phyloP scores from a whole-genome alignment of 495 filamentous ascomycete genomes.

The Hypoxylon crocopeplum region DNA sequence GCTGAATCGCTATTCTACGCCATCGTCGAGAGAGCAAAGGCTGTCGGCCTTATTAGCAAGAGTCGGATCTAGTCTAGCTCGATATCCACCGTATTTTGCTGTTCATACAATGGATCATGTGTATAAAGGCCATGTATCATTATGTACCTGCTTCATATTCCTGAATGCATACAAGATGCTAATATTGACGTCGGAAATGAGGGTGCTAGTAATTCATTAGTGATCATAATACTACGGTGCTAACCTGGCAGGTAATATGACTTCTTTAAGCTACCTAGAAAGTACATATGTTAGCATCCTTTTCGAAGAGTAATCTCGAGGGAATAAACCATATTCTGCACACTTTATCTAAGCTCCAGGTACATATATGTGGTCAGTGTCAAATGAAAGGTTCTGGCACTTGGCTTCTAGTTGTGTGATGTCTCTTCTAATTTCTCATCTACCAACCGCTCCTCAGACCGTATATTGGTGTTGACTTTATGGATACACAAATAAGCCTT shows the following conservation, averaged over 20 bases:
- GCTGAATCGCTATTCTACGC: neutral
- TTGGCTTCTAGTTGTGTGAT: too few species aligned
- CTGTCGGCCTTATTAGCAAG: conserved; percentile 5
- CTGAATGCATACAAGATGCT: conserved; percentile 18
- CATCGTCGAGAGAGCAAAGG: conserved; percentile 7
- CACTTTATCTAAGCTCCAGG: neutral
- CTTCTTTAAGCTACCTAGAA: neutral
- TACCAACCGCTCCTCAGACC: neutral
- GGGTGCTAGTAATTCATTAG: neutral
- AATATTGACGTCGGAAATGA: conserved; percentile 1
- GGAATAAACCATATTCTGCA: neutral
- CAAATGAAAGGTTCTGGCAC: too few species aligned
- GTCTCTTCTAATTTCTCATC: too few species aligned
- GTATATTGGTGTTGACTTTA: conserved; percentile 7
- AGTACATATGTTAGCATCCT: neutral
- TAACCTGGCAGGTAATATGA: too few species aligned
- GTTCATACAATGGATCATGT: conserved; percentile 19
- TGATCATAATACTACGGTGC: too few species aligned
- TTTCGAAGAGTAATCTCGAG: neutral
- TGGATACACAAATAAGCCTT: conserved; percentile 12
- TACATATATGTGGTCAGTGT: too few species aligned
- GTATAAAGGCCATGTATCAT: conserved; percentile 41
- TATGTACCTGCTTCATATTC: conserved; percentile 34
- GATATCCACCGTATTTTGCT: conserved; percentile 6
- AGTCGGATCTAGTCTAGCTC: neutral